Evolutionary conservation across 2,329 filamentous ascomycete species (phyloP), one percentile per base, ranked within the genome.

Genomic region (Colletotrichum trifolii): DNA sequence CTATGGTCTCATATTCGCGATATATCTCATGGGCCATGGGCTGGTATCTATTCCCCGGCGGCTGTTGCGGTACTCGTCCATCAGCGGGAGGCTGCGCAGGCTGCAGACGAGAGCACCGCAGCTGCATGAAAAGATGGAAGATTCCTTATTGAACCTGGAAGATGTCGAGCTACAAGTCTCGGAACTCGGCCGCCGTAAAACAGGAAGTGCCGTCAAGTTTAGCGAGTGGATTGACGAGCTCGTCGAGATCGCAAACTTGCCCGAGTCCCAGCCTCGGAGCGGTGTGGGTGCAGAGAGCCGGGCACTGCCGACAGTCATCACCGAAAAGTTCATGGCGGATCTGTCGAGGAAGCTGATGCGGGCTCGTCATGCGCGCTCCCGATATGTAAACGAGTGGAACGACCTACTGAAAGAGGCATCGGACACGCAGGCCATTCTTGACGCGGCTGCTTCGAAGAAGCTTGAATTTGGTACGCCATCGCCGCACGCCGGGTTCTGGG

Each of bases 11-110:
- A 84, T 95, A 5, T 84, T 98, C 56, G 96, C 94, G 49, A 97
- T 99, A 67, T 98, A 97, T 73, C 84, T 99, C 45, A 98, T 99
- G 95, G 96, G 96, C 7, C 96, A 99, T 77, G 96, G 96, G 8
- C 83, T 99, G 34, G 96, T 99, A 38, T 91, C 94, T 1, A 91
- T 99, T 62, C 96, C 96, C 1, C 86, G 95, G 69, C 87, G 87
- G 42, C 82, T 99, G 13, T 91, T 96, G 72, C 88, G 91, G 64
- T 91, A 93, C 73, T 91, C 94, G 38, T 93, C 89, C 73, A 87
- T 94, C 49, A 91, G 89, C 69, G 88, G 87, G 53, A 86, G 90
- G 60, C 78, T 99, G 50, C 89, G 89, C 66, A 85, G 91, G 40
- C 82, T 97, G 40, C 94, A 98, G 74, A 82, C 83, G 8, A 87